phyloP scores from a whole-genome alignment of 257 asterid species.

The Plantago ovata region DNA sequence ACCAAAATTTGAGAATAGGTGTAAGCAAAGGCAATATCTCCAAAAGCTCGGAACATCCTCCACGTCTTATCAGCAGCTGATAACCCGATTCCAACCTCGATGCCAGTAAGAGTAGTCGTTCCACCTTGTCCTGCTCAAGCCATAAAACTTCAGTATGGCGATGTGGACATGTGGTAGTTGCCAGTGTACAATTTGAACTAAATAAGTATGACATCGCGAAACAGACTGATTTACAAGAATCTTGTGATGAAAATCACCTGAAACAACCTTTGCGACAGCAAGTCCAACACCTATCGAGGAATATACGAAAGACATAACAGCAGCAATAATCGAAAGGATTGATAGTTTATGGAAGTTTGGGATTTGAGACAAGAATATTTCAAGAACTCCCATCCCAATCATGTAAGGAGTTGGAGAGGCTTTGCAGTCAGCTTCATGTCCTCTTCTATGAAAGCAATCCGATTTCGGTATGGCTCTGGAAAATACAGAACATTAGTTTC shows the following conservation, averaged over 20 bases:
- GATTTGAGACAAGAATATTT: slow-evolving; percentile 56
- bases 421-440: slow-evolving; percentile 39
- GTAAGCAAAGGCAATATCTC: slow-evolving; percentile 69
- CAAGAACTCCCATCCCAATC: slow-evolving; percentile 54
- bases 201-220: too few relatives aligned
- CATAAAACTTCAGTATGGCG: neutral
- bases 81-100: slow-evolving; percentile 36
- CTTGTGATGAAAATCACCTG: slow-evolving; percentile 30
- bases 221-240: too few relatives aligned
- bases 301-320: slow-evolving; percentile 63
- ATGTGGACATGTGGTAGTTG: too few relatives aligned
- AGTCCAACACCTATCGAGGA: slow-evolving; percentile 68
- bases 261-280: slow-evolving; percentile 42
- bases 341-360: slow-evolving; percentile 64
- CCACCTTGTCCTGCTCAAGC: slow-evolving; percentile 36
- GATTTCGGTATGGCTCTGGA: slow-evolving; percentile 64
- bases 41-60: slow-evolving; percentile 63
- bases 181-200: too few relatives aligned
- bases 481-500: neutral
- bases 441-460: slow-evolving; percentile 49
- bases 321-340: slow-evolving; percentile 52
- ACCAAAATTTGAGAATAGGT: slow-evolving; percentile 57
- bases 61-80: slow-evolving; percentile 60
- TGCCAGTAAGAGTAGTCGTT: slow-evolving; percentile 48
- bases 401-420: slow-evolving; percentile 48